Conservation (phyloP, 805 yeast species). For the Candida tammaniensis region DNA sequence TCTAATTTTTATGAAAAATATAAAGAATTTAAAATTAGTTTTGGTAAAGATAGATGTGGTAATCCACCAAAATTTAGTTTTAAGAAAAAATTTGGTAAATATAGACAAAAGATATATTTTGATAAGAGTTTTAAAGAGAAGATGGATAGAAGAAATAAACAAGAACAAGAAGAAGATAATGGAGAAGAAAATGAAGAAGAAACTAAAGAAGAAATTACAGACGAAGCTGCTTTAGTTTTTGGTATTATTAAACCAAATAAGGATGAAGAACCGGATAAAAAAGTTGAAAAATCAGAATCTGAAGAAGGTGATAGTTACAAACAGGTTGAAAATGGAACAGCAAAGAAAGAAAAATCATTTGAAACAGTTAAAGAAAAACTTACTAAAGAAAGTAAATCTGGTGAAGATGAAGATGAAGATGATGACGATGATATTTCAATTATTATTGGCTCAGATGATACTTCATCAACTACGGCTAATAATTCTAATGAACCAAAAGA, state of each 20-base stretch:
- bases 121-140: slow-evolving; percentile 6
- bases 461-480: slow-evolving; percentile 20
- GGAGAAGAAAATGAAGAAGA: slow-evolving; percentile 3
- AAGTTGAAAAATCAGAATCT: background rate
- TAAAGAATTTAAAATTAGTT: slow-evolving; percentile 54
- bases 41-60: slow-evolving; percentile 80
- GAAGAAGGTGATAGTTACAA: slow-evolving; percentile 10
- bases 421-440: slow-evolving; percentile 38
- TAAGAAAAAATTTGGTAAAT: slow-evolving; percentile 37
- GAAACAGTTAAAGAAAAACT: background rate
- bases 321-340: slow-evolving; percentile 9
- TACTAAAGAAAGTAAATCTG: slow-evolving; percentile 14
- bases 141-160: slow-evolving; percentile 18
- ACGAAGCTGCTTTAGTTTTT: slow-evolving; percentile 44
- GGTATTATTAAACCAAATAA: slow-evolving; percentile 30
- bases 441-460: slow-evolving; percentile 34
- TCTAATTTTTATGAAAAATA: slow-evolving; percentile 42
- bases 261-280: slow-evolving; percentile 1
- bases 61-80: slow-evolving; percentile 58
- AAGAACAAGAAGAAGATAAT: slow-evolving; percentile 30
- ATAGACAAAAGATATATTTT: slow-evolving; percentile 24
- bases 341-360: slow-evolving; percentile 3
- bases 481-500: slow-evolving; percentile 10
- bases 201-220: slow-evolving; percentile 21
- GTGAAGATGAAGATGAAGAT: slow-evolving; percentile 26